phyloP scores from a whole-genome alignment of 169 alveolate genomes.

The Blepharisma undulans region DNA sequence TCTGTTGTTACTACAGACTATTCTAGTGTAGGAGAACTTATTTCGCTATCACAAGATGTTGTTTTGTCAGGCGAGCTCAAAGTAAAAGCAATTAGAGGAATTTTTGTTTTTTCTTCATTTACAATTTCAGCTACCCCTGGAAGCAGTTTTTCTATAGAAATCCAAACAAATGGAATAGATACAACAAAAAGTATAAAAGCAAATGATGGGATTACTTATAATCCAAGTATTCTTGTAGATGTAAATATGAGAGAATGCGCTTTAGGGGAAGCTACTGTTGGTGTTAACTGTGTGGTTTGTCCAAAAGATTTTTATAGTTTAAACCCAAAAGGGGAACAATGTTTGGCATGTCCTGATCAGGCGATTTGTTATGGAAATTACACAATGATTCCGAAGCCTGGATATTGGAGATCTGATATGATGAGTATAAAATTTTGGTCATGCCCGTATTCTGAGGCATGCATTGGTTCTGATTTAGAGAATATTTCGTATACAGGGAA shows the following conservation, averaged over 20 bases:
- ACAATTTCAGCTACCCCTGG: neutral
- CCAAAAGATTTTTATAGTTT: neutral
- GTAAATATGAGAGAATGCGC: neutral
- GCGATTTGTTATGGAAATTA: slow-evolving; percentile 11
- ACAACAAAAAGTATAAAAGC: neutral
- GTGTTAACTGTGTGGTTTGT: neutral
- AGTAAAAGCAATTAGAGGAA: neutral
- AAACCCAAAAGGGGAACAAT: neutral
- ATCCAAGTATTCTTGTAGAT: neutral
- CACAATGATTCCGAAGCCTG: neutral
- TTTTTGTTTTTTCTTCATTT: neutral
- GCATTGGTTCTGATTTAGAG: neutral
- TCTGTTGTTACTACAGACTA: neutral
- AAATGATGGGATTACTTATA: neutral
- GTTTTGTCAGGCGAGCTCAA: neutral
- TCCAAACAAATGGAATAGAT: neutral
- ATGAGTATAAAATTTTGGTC: slow-evolving; percentile 30
- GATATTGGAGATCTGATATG: slow-evolving; percentile 50
- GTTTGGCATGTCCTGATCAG: slow-evolving; percentile 4
- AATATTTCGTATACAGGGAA: neutral
- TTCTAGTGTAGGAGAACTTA: neutral
- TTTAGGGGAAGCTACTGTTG: neutral
- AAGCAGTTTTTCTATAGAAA: neutral
- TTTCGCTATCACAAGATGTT: neutral
- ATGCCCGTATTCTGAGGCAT: slow-evolving; percentile 46